Evolutionary conservation across 1,139 yeast species (phyloP), one percentile per base, ranked within the genome.

Genomic region (Suhomyces bribrorum): DNA sequence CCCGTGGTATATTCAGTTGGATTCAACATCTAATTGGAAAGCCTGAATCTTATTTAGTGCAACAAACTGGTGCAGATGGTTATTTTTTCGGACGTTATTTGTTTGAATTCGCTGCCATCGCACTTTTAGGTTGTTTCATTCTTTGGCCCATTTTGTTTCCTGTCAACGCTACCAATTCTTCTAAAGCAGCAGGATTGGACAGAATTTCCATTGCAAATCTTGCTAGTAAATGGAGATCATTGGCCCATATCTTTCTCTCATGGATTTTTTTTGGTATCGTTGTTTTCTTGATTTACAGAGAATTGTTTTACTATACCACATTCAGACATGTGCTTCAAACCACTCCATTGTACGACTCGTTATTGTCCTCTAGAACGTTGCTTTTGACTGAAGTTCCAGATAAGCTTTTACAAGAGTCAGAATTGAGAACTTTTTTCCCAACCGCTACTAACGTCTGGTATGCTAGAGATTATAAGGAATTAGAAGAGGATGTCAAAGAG

Each of bases 1-100:
- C 88, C 2, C 50, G 60, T 5, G 86, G 86, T 1, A 64, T 73
- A 1, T 64, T 73, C 34, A 54, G 66, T 8, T 85, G 92, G 94
- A 47, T 83, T 3, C 59, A 74, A 1, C 67, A 66, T 34, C 45
- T 83, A 18, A 47, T 81, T 33, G 47, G 59, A 9, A 79, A 80
- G 49, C 80, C 85, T 1, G 92, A 85, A 48, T 54, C 83, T 2
- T 86, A 75, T 56, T 63, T 88, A 39, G 75, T 92, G 46, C 86
- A 86, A 53, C 88, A 86, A 49, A 74, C 88, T 22, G 95, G 96
- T 29, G 62, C 87, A 9, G 97, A 90, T 61, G 97, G 96, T 12
- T 92, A 88, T 63, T 81, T 89, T 52, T 90, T 86, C 56, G 61
- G 87, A 38, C 73, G 98, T 48, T 92, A 82, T 59, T 59, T 92